Evolutionary conservation across 1,284 basidiomycete genomes (phyloP), one percentile per base, ranked within the genome.

Genomic region (Inonotus obliquus): DNA sequence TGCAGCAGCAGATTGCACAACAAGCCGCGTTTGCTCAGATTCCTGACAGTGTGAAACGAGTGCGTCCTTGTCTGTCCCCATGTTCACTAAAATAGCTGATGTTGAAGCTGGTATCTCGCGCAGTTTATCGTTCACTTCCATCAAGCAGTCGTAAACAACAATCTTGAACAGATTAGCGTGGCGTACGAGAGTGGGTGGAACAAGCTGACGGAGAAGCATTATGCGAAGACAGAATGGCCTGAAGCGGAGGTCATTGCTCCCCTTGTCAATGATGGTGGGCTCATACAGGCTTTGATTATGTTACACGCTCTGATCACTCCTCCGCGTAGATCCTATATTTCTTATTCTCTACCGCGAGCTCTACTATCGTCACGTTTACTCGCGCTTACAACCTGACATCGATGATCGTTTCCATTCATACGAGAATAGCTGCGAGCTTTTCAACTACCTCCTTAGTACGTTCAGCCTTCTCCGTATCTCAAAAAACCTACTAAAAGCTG

Each of bases 321-420:
- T 38, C 44, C 19, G 7, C 32, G 21, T 67, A 93, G 92, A 96
- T 74, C 91, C 91, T 61, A 91, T 97, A 62, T 99, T 98, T 81
- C 81, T 98, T 54, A 95, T 96, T 64, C 86, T 99, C 23, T 99
- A 99, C 77, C 87, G 94, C 67, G 96, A 98, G 74, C 84, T 97
- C 14, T 95, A 95, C 77, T 95, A 91, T 74, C 86, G 91, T 54
- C 95, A 98, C 72, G 94, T 98, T 57, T 98, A 98, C 78, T 97
- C 96, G 9, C 90, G 94, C 53, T 82, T 98, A 54, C 89, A 92
- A 71, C 96, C 96, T 60, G 92, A 97, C 74, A 87, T 98, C 67
- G 96, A 98, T 74, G 96, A 98, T 76, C 90, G 96, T 60, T 96
- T 98, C 82, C 94, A 97, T 75, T 96, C 94, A 1, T 99, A 98